phyloP scores from a whole-genome alignment of 306 rosid genomes.

The Senna siamea region DNA sequence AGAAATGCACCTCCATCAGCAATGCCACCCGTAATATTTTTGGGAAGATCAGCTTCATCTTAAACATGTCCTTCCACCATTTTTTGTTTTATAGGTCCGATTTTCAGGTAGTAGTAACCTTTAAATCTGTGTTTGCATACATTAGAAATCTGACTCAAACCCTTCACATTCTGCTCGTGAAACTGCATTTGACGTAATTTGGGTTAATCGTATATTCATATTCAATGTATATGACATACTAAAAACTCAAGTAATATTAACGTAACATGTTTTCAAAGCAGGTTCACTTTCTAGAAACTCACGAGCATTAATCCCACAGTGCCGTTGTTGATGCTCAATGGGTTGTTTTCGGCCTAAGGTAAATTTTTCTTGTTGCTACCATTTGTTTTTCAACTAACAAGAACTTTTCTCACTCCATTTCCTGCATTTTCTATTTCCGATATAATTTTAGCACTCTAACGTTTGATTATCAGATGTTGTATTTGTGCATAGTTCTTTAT shows the following conservation, averaged over 20 bases:
- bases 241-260: background rate
- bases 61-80: too few relatives aligned
- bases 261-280: slow-evolving; percentile 1
- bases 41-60: background rate
- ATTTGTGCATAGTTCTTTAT: background rate
- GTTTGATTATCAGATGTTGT: too few relatives aligned
- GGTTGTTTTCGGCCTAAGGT: background rate
- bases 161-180: background rate
- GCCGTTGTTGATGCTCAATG: background rate
- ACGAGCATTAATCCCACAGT: background rate
- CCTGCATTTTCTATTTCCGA: too few relatives aligned
- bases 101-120: background rate
- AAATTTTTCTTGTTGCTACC: background rate
- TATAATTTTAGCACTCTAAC: too few relatives aligned
- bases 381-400: background rate
- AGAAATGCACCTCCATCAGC: background rate
- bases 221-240: background rate
- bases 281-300: background rate
- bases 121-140: background rate
- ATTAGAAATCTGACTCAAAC: background rate
- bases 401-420: background rate
- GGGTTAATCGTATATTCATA: background rate
- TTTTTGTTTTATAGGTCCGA: too few relatives aligned
- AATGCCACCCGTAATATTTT: background rate
- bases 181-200: background rate